These are phyloP conservation scores for Gastrolobium bilobum DNA, from an alignment of 306 rosid genomes.

Conservation along the genomic window DNA sequence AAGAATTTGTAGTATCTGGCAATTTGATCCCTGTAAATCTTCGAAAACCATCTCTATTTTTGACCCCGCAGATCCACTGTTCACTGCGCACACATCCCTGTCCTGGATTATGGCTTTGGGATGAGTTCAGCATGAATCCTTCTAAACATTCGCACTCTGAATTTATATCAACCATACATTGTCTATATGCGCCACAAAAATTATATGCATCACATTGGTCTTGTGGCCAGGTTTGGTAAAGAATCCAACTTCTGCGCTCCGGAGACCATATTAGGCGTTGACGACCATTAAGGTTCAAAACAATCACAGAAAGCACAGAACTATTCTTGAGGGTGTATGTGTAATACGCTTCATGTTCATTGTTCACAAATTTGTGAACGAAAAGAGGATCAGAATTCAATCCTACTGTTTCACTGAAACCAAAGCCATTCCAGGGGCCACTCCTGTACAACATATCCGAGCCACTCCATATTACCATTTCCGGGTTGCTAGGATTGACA, in stretches of 20 bases:
- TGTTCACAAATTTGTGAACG: not conserved
- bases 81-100: slow-evolving; percentile 43
- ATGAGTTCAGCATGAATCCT: slow-evolving; percentile 37
- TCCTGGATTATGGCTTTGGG: not conserved
- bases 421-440: slow-evolving; percentile 67
- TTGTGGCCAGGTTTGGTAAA: not conserved
- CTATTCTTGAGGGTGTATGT: not conserved
- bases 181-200: slow-evolving; percentile 44
- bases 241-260: slow-evolving; percentile 22
- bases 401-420: slow-evolving; percentile 31
- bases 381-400: not conserved
- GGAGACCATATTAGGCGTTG: slow-evolving; percentile 7
- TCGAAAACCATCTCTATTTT: slow-evolving; percentile 44
- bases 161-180: not conserved
- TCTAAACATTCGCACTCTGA: slow-evolving; percentile 47
- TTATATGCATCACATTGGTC: slow-evolving; percentile 42
- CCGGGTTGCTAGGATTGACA: slow-evolving; percentile 46
- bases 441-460: slow-evolving; percentile 32
- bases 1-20: slow-evolving; percentile 42
- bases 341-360: slow-evolving; percentile 29
- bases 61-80: slow-evolving; percentile 30
- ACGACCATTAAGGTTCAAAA: slow-evolving; percentile 29
- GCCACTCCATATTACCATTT: slow-evolving; percentile 46
- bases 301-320: slow-evolving; percentile 8
- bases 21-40: slow-evolving; percentile 30